Conservation (phyloP, 2,329 filamentous ascomycete species). For the Bretziella fagacearum region DNA sequence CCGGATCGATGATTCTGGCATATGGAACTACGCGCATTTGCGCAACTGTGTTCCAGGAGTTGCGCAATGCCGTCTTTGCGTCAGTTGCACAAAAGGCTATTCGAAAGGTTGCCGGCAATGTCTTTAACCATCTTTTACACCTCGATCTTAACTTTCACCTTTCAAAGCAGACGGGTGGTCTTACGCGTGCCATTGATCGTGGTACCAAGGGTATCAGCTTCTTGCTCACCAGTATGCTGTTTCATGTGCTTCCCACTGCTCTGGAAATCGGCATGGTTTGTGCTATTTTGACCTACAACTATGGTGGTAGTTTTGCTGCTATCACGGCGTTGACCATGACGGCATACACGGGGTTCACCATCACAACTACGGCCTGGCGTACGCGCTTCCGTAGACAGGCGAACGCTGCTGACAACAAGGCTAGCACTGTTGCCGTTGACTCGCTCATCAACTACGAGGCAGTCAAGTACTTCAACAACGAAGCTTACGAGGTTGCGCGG, state of each 20-base stretch:
- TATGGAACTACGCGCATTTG: constrained; percentile 82
- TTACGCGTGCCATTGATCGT: constrained; percentile 86
- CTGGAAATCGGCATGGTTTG: constrained; percentile 92
- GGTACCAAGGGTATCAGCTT: constrained; percentile 99
- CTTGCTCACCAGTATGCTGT: constrained; percentile 92
- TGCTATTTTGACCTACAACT: constrained; percentile 91
- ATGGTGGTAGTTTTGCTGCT: constrained; percentile 76
- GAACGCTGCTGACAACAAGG: constrained; percentile 90
- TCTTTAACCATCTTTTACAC: constrained; percentile 76
- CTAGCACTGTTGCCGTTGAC: constrained; percentile 87
- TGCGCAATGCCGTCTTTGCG: constrained; percentile 91
- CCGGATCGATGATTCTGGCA: constrained; percentile 81
- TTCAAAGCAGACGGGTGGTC: constrained; percentile 79
- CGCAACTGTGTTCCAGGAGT: constrained; percentile 76
- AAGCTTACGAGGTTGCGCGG: constrained; percentile 77
- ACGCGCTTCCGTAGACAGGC: constrained; percentile 92
- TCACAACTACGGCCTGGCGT: constrained; percentile 88
- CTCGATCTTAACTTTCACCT: constrained; percentile 91
- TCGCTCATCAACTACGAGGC: constrained; percentile 98
- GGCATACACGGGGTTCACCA: constrained; percentile 91
- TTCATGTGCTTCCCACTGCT: constrained; percentile 85
- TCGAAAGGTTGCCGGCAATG: constrained; percentile 72
- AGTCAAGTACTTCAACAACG: constrained; percentile 99
- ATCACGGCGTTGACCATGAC: constrained; percentile 86
- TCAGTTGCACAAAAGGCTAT: constrained; percentile 96